Evolutionary conservation across 257 asterid genomes (phyloP).

Genomic region (Solanum raphanifolium): DNA sequence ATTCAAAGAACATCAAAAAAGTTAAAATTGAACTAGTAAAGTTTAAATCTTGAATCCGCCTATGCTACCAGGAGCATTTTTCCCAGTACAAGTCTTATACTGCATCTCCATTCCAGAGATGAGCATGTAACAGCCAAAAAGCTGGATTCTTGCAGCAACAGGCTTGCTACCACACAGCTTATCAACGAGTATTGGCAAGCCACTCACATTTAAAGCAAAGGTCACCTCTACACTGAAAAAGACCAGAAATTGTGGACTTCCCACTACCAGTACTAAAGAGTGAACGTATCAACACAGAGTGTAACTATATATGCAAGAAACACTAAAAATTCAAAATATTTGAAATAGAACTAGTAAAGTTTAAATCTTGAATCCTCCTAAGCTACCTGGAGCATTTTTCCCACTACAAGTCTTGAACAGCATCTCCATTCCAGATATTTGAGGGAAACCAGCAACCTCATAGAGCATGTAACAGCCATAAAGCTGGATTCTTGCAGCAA

Average conservation of each 20-base stretch:
- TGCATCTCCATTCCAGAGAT: slow-evolving; percentile 84
- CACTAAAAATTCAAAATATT: neutral
- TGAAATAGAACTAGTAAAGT: neutral
- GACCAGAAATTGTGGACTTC: slow-evolving; percentile 41
- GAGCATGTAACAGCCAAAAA: slow-evolving; percentile 72
- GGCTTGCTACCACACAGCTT: slow-evolving; percentile 65
- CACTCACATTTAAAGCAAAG: slow-evolving; percentile 69
- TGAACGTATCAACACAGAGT: neutral
- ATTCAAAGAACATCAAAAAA: neutral
- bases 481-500: slow-evolving; percentile 89
- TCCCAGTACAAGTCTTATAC: slow-evolving; percentile 39
- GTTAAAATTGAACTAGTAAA: neutral
- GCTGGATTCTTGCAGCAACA: slow-evolving; percentile 84
- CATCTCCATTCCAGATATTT: slow-evolving; percentile 89
- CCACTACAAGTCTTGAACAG: slow-evolving; percentile 49
- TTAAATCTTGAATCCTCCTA: neutral
- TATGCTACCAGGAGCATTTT: neutral
- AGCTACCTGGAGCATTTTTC: neutral
- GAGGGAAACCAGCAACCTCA: slow-evolving; percentile 58
- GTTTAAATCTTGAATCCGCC: neutral
- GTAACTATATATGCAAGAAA: neutral
- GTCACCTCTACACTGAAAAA: slow-evolving; percentile 83
- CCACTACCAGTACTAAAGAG: slow-evolving; percentile 26
- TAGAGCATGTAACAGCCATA: slow-evolving; percentile 84
- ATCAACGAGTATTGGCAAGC: slow-evolving; percentile 68